phyloP scores from a whole-genome alignment of 805 yeast species.

The Schwanniomyces occidentalis region DNA sequence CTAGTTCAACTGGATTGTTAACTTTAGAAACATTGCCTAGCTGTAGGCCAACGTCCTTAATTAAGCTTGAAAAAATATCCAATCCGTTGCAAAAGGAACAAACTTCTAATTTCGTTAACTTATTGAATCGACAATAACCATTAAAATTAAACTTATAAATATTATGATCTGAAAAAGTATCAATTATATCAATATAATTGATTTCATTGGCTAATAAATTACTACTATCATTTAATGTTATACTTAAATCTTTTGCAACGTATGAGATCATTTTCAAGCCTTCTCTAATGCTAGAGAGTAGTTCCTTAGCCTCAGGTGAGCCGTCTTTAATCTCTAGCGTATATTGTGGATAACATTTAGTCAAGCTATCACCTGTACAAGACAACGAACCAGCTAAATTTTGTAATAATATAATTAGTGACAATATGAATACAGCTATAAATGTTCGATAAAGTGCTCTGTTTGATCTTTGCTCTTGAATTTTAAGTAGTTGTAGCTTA shows the following conservation, averaged over 20 bases:
- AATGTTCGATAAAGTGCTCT: too few relatives aligned
- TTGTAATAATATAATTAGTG: slow-evolving; percentile 17
- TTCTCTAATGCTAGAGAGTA: slow-evolving; percentile 37
- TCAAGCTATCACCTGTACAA: slow-evolving; percentile 26
- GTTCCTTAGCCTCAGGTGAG: slow-evolving; percentile 31
- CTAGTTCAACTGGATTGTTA: slow-evolving; percentile 38
- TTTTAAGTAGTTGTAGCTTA: too few relatives aligned
- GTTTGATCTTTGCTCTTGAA: too few relatives aligned
- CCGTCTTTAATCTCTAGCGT: slow-evolving; percentile 40
- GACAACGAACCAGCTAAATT: slow-evolving; percentile 22
- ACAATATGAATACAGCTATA: slow-evolving; percentile 9
- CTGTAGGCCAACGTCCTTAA: slow-evolving; percentile 52
- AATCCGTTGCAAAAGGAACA: slow-evolving; percentile 43
- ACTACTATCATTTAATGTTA: slow-evolving; percentile 8
- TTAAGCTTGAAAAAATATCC: slow-evolving; percentile 47
- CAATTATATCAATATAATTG: slow-evolving; percentile 30
- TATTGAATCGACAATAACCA: slow-evolving; percentile 49
- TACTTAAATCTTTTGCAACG: slow-evolving; percentile 46
- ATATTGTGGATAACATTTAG: slow-evolving; percentile 44
- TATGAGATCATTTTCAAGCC: slow-evolving; percentile 45
- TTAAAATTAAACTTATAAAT: slow-evolving; percentile 44
- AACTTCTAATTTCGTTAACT: slow-evolving; percentile 14
- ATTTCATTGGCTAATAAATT: slow-evolving; percentile 1
- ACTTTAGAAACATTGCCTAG: slow-evolving; percentile 41
- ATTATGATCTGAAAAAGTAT: slow-evolving; percentile 45